Percentiles rank a stretch among this genome's conserved stretches.
Conservation (phyloP, 345 rosid species). For the Mallotus nudiflorus region DNA sequence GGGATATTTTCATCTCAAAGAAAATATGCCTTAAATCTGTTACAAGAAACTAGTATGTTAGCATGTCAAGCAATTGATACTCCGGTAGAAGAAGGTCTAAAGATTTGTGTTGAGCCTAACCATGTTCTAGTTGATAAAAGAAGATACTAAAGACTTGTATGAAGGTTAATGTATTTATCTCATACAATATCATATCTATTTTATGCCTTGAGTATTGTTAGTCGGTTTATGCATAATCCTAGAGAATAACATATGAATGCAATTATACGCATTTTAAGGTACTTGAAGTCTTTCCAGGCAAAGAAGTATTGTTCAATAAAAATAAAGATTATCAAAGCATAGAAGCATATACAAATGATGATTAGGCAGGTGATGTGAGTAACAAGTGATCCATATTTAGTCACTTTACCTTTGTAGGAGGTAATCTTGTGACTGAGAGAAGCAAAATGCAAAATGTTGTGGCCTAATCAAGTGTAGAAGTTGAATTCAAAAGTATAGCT, state of each 20-base stretch:
- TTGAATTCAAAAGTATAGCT: background rate
- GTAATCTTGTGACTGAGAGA: background rate
- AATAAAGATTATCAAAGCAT: background rate
- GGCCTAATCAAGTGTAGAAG: background rate
- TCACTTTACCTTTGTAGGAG: background rate
- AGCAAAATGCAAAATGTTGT: background rate
- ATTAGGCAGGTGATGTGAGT: background rate
- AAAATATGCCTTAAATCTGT: background rate
- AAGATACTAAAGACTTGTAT: background rate
- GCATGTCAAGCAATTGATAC: background rate
- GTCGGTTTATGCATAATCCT: background rate
- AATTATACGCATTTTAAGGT: background rate
- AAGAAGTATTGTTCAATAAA: background rate
- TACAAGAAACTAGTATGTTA: background rate
- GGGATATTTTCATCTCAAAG: background rate
- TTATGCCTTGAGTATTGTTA: background rate
- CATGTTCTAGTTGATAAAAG: background rate
- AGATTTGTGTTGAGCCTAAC: background rate
- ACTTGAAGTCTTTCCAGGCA: background rate
- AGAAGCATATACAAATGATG: background rate
- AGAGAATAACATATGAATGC: background rate
- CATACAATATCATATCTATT: background rate
- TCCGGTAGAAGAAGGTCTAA: background rate
- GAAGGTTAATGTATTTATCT: background rate
- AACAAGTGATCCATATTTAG: background rate